Conservation (phyloP, 2,329 filamentous ascomycete species). For the Diaporthe citri region DNA sequence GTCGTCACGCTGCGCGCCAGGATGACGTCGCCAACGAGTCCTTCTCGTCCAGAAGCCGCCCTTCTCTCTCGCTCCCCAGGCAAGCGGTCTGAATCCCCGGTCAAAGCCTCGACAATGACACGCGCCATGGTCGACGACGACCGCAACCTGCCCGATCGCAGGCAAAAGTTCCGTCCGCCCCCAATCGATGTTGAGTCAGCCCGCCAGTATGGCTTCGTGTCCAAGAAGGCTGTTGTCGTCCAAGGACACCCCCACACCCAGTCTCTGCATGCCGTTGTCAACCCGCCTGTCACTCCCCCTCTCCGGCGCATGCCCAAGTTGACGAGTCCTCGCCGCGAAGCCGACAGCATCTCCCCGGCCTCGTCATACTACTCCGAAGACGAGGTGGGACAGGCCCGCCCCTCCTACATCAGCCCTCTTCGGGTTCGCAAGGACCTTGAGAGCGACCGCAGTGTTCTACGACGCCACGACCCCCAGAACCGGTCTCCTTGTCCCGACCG, state of each 20-base stretch:
- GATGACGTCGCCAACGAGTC: conserved; percentile 1
- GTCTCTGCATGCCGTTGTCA: conserved; percentile 23
- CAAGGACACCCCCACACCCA: background rate
- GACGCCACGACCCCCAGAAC: conserved; percentile 12
- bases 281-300: conserved; percentile 28
- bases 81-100: conserved; percentile 41
- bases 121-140: conserved; percentile 8
- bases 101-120: conserved; percentile 31
- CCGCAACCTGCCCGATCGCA: conserved; percentile 21
- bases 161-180: conserved; percentile 18
- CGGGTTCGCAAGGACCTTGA: conserved; percentile 43
- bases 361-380: conserved; percentile 52
- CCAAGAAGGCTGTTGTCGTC: conserved; percentile 35
- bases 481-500: conserved; percentile 26
- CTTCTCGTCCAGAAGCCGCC: conserved; percentile 19
- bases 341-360: conserved; percentile 40
- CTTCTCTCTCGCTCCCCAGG: conserved; percentile 44
- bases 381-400: conserved; percentile 38
- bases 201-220: conserved; percentile 30
- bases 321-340: conserved; percentile 26
- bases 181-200: conserved; percentile 30
- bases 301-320: conserved; percentile 36
- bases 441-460: conserved; percentile 36
- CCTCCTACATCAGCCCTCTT: conserved; percentile 46
- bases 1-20: background rate